Percentiles rank a stretch among this genome's conserved stretches.
Evolutionary conservation across 371 early-diverging fungal genomes (phyloP).

Genomic region (Syncephalastrum racemosum): DNA sequence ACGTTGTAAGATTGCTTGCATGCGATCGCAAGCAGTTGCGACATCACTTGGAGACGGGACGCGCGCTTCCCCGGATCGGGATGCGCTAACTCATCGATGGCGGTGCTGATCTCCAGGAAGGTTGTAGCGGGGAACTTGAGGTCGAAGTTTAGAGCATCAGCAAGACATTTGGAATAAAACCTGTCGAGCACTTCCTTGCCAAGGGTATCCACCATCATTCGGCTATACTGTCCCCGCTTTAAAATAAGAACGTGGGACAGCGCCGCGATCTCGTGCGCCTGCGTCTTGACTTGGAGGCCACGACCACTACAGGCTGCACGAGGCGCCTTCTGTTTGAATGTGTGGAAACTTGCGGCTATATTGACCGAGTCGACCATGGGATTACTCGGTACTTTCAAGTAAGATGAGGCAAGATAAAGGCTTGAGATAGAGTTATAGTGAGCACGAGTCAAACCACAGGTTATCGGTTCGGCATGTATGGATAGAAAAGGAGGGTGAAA

Average conservation of each 20-base stretch:
- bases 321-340: too few species aligned
- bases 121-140: background rate
- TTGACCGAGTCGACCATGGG: background rate
- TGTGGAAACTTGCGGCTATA: conserved; percentile 1
- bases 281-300: background rate
- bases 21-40: conserved; percentile 5
- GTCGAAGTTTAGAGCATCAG: background rate
- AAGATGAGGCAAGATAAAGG: too few species aligned
- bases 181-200: background rate
- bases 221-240: conserved; percentile 1
- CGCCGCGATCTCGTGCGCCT: background rate
- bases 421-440: too few species aligned
- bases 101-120: background rate
- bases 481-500: too few species aligned
- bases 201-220: background rate
- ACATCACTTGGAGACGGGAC: background rate
- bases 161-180: background rate
- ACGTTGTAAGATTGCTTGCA: background rate
- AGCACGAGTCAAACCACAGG: too few species aligned
- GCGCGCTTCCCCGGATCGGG: background rate
- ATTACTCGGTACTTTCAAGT: too few species aligned
- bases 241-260: conserved; percentile 1
- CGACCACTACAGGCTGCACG: conserved; percentile 1
- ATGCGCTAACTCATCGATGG: background rate
- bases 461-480: too few species aligned